Evolutionary conservation across 768 basidiomycete species (phyloP).

Genomic region (Tricholoma sp.): DNA sequence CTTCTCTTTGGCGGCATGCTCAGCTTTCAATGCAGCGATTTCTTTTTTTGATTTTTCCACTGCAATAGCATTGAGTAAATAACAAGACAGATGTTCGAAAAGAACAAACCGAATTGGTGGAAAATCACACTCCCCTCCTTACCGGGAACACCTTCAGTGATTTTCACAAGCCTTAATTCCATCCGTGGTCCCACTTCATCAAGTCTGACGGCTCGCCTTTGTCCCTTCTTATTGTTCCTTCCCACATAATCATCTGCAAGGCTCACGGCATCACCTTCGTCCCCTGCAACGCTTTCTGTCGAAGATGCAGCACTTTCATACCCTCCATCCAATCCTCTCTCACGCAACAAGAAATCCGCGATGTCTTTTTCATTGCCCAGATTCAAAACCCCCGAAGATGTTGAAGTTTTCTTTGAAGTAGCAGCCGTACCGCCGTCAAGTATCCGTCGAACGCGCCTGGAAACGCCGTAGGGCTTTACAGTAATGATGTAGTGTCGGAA

Average conservation of each 20-base stretch:
- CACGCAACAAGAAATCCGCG: conserved; percentile 87
- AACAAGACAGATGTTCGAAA: conserved; percentile 1
- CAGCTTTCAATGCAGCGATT: conserved; percentile 56
- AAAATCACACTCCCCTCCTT: conserved; percentile 91
- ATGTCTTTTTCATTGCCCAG: conserved; percentile 91
- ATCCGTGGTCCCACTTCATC: conserved; percentile 95
- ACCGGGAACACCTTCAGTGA: conserved; percentile 89
- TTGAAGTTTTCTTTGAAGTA: conserved; percentile 16
- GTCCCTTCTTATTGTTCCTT: conserved; percentile 88
- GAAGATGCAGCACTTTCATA: conserved; percentile 82
- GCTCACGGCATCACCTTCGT: conserved; percentile 78
- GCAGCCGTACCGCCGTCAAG: conserved; percentile 54
- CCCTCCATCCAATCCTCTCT: conserved; percentile 62
- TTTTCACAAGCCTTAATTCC: conserved; percentile 90
- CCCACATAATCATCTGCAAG: conserved; percentile 94
- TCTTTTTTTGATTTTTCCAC: conserved; percentile 90
- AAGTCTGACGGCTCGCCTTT: conserved; percentile 83
- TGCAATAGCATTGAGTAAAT: conserved; percentile 24
- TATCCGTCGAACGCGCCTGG: conserved; percentile 83
- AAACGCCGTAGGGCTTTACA: conserved; percentile 91
- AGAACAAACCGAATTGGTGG: conserved; percentile 82
- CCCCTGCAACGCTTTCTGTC: conserved; percentile 77
- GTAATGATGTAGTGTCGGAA: conserved; percentile 94
- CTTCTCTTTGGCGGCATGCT: conserved; percentile 74
- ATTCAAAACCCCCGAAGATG: conserved; percentile 54